These are phyloP conservation scores for Glebionis coronaria DNA, from an alignment of 129 eudicot species.

Conservation along the genomic window DNA sequence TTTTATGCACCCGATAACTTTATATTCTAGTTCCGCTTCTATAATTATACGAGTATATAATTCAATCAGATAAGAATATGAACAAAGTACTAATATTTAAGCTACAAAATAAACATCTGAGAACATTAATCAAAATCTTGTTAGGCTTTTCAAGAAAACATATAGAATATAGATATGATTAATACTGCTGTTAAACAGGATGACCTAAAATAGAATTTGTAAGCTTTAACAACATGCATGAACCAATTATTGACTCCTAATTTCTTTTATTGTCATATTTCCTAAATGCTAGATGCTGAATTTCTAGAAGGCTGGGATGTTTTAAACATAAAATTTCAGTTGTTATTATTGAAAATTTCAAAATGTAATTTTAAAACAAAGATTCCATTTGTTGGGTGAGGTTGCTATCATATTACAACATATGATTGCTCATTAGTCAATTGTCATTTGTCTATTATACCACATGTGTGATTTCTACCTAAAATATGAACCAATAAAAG, in stretches of 20 bases:
- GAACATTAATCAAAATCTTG: neutral
- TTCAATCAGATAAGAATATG: no score
- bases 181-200: neutral
- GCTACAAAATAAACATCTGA: no score
- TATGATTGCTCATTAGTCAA: neutral
- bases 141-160: neutral
- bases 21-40: no score
- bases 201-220: neutral
- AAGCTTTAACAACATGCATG: neutral
- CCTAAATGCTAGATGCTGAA: neutral
- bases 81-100: no score
- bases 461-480: no score
- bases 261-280: neutral
- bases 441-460: no score
- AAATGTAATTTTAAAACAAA: constrained; percentile 9
- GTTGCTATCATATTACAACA: neutral
- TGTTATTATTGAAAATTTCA: constrained; percentile 9
- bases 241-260: constrained; percentile 1
- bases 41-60: no score
- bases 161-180: neutral
- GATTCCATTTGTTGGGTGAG: constrained; percentile 24
- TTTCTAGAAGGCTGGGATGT: constrained; percentile 19
- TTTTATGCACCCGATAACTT: no score
- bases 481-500: no score
- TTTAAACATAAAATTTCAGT: no score